Evolutionary conservation across 129 eudicot species (phyloP), one percentile per base, ranked within the genome.

Genomic region (Dittrichia graveolens): DNA sequence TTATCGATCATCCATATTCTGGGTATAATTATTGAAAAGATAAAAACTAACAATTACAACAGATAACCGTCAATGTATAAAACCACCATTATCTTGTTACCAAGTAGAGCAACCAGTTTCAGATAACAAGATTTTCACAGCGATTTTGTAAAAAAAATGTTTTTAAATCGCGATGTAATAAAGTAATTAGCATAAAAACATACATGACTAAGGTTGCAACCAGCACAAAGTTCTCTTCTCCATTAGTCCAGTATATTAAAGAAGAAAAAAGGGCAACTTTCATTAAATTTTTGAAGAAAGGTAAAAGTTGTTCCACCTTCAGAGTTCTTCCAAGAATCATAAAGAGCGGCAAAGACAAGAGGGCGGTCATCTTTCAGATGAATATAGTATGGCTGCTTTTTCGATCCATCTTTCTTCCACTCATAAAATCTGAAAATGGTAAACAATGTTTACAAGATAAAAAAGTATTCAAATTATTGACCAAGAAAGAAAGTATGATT

Each of bases 321-420:
- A 40, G 91, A 45, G 85, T 84, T 88, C 64, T 88, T 90, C 99
- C 99, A 94, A 40, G 97, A 86, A 78, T 94, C 99, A 62, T 76
- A 94, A 39, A 94, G 91, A 76, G 94, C 99, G 83, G 99, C 99
- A 86, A 94, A 90, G 19, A 94, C 97, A 69, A 94, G 75, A 47
- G 94, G 94, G 10, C 89, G 89, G 3, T 81, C 96, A 86, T 94
- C 97, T 86, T 84, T 84, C 62, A 90, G 75, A 77, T 86, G 91
- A 58, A 94, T 83, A 81, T 94, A 94, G 79, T 90, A 90, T 46
- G 99, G 97, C 81, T 94, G 99, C 85, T 90, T 94, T 74, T 75
- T 87, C 9, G 88, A 79, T 47, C 96, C 97, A 77, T 91, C 94
- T 78, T 94, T 94, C 77, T 94, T 94, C 99, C 99, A 94, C 77